Base-by-base conservation (phyloP, 2,329 filamentous ascomycete genomes). In the Lomentospora prolificans region DNA sequence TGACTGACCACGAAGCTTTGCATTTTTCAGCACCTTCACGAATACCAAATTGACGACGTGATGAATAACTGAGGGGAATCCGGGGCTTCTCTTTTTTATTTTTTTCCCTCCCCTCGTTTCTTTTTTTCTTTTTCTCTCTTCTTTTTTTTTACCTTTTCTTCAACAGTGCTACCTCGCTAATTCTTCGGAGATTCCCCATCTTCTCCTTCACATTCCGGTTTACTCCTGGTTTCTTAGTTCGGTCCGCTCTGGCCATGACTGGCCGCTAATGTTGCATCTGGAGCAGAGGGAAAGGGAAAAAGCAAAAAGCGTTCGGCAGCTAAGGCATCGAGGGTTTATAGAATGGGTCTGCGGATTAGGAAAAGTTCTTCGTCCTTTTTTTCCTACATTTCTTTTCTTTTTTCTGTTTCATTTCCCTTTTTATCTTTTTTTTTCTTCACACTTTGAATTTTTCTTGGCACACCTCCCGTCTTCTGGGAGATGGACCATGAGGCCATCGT, bases 41-140 rank as follows among this genome's bases (percentile, higher is more conserved):
- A 41, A 41, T 48, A 48, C 44, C 30, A 55, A 55, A 51, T 55
- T 55, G 22, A 55, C 28, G 53, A 55, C 53, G 19, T 55, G 25
- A 55, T 31, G 53, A 55, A 48, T 14, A 52, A 52, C 28, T 27
- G 19, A 52, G 2, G 50, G 50, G n/a, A 7, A 33, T 10, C 10
- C 10, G 33, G 39, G 53, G 39, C 48, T 9, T 24, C 12, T 39
- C 19, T 17, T 33, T 31, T 22, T 36, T 36, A 36, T 39, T 8
- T 25, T 53, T 36, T 27, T 33, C 14, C 10, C 27, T 39, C 24
- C 14, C 30, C 8, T 46, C 22, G 27, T 22, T 33, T 14, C 27
- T 33, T 39, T 39, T 10, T 33, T 14, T 46, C 22, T 44, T 22
- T 9, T 24, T 10, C 31, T 53, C 14, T 27, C 5, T 19, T 44